A percentile compares a stretch with the other conserved stretches of the same genome.
These are phyloP conservation scores for Melanomma pulvis-pyrius DNA, from an alignment of 495 filamentous ascomycete species.

Conservation along the genomic window DNA sequence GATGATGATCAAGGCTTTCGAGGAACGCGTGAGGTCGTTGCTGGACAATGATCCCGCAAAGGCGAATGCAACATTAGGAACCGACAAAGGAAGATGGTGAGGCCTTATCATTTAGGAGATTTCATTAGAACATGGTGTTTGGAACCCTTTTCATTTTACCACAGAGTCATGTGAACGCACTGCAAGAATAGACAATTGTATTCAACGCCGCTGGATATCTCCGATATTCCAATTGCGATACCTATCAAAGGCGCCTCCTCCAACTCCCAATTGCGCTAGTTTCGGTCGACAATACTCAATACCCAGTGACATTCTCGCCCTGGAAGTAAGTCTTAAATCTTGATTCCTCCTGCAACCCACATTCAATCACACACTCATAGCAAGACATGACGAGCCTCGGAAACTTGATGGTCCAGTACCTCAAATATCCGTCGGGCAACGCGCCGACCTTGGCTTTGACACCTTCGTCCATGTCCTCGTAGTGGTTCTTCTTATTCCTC, in stretches of 20 bases:
- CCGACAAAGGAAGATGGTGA: neutral
- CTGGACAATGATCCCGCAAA: conserved; percentile 16
- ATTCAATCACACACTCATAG: conserved; percentile 69
- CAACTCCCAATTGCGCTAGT: neutral
- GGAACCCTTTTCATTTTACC: too few relatives aligned
- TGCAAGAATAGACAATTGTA: neutral
- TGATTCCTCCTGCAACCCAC: conserved; percentile 66
- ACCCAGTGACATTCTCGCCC: neutral
- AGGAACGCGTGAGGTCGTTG: conserved; percentile 68
- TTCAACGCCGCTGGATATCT: too few relatives aligned
- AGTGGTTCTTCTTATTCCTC: conserved; percentile 75
- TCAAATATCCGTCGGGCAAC: conserved; percentile 80
- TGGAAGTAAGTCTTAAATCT: conserved; percentile 58
- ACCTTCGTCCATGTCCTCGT: conserved; percentile 50
- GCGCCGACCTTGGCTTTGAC: conserved; percentile 50
- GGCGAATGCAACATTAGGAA: conserved; percentile 19
- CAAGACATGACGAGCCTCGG: conserved; percentile 81
- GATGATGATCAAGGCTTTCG: conserved; percentile 92
- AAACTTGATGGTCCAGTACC: conserved; percentile 82
- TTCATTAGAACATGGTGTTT: too few relatives aligned
- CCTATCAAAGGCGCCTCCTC: neutral
- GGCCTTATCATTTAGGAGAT: too few relatives aligned
- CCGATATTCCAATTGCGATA: neutral
- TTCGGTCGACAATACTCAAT: neutral
- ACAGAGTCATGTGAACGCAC: neutral